Evolutionary conservation across 257 asterid genomes (phyloP).

Genomic region (Sherardia arvensis): DNA sequence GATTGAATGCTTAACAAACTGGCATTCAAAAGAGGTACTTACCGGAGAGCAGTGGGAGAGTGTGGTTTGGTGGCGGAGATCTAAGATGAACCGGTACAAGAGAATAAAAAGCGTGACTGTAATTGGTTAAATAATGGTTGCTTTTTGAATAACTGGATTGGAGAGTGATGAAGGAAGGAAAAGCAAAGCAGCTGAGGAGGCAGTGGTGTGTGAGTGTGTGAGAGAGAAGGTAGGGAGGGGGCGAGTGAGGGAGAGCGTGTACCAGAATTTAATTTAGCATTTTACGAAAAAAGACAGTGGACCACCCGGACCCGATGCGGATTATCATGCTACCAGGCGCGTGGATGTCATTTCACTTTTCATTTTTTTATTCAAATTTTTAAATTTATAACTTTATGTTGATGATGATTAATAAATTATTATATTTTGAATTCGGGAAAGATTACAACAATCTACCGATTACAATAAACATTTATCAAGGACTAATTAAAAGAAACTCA

Average conservation of each 20-base stretch:
- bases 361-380: too few species aligned
- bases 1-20: not conserved
- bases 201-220: conserved; percentile 10
- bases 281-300: conserved; percentile 9
- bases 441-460: too few species aligned
- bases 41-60: conserved; percentile 28
- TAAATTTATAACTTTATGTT: too few species aligned
- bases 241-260: conserved; percentile 10
- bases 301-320: conserved; percentile 3
- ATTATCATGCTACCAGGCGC: conserved; percentile 11
- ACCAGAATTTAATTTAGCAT: not conserved
- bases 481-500: too few species aligned
- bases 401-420: too few species aligned
- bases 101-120: not conserved
- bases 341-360: conserved; percentile 4
- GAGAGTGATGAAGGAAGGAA: not conserved
- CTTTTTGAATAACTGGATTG: conserved; percentile 5
- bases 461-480: too few species aligned
- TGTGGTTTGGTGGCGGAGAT: conserved; percentile 17
- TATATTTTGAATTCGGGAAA: too few species aligned
- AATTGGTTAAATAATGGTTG: not conserved
- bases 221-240: conserved; percentile 17
- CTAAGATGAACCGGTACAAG: conserved; percentile 8
- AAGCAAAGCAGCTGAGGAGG: not conserved
- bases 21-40: conserved; percentile 13